Percentiles rank a stretch among this genome's conserved stretches.
Evolutionary conservation across 2,329 filamentous ascomycete genomes (phyloP).

Genomic region (Colletotrichum tanaceti): DNA sequence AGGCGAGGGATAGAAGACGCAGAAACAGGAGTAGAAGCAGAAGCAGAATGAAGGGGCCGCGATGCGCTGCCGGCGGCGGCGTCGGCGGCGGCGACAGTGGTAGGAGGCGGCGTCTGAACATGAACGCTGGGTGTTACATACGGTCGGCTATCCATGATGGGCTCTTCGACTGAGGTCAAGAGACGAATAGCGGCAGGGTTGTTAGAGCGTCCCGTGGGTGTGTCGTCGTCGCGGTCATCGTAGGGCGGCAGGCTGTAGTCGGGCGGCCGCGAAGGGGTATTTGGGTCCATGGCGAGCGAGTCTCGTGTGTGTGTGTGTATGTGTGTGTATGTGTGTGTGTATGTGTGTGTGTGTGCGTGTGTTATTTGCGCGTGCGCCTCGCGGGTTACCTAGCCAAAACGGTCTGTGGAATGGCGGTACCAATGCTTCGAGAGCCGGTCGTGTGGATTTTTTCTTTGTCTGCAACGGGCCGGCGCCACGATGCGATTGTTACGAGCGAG

Average conservation of each 20-base stretch:
- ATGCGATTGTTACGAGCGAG: constrained; percentile 4
- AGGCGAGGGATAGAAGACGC: constrained; percentile 35
- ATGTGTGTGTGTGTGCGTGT: background rate
- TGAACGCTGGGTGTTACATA: constrained; percentile 59
- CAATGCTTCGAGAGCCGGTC: constrained; percentile 15
- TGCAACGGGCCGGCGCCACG: constrained; percentile 34
- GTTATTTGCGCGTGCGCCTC: constrained; percentile 24
- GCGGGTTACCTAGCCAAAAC: constrained; percentile 31
- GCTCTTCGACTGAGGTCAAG: constrained; percentile 72
- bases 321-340: background rate
- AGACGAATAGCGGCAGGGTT: constrained; percentile 68
- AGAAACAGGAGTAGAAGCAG: constrained; percentile 34
- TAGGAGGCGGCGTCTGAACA: constrained; percentile 6
- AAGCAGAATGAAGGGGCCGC: constrained; percentile 20
- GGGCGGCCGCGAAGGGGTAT: constrained; percentile 64
- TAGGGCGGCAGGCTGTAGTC: constrained; percentile 69
- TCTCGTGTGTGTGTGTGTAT: too few species aligned
- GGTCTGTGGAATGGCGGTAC: constrained; percentile 29
- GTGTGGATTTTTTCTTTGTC: constrained; percentile 22
- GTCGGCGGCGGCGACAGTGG: background rate
- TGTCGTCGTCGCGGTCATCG: constrained; percentile 64
- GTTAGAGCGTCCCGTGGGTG: constrained; percentile 55
- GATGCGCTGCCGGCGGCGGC: background rate
- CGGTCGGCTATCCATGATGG: constrained; percentile 59
- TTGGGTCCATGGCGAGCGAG: constrained; percentile 59